A percentile compares a stretch with the other conserved stretches of the same genome.
phyloP scores from a whole-genome alignment of 1,139 yeast species.

The Candida anutae region DNA sequence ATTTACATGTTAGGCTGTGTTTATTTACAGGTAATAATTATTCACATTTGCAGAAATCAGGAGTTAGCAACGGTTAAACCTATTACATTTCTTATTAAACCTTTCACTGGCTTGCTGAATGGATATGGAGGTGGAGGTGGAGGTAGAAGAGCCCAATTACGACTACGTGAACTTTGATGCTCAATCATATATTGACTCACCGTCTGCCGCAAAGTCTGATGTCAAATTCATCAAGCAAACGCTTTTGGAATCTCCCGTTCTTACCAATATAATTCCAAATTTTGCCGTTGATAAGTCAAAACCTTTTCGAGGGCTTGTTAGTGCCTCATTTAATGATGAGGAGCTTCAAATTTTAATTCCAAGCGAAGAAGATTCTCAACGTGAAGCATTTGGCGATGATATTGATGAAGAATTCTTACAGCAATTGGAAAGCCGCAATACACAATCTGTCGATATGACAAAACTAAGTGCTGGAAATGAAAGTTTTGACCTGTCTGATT shows the following conservation, averaged over 20 bases:
- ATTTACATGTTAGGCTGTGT: too few species aligned
- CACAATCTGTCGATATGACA: constrained; percentile 2
- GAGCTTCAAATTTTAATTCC: constrained; percentile 29
- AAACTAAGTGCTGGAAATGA: not conserved
- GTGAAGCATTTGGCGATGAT: constrained; percentile 31
- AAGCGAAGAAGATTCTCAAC: constrained; percentile 34
- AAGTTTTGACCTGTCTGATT: not conserved
- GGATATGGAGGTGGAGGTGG: constrained; percentile 1
- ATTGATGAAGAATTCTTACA: constrained; percentile 13
- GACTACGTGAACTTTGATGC: constrained; percentile 7
- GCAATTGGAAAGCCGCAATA: constrained; percentile 3
- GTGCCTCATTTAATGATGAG: constrained; percentile 31
- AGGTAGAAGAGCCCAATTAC: too few species aligned
- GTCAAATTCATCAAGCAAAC: constrained; percentile 22
- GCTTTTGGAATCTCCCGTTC: constrained; percentile 28
- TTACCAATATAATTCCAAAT: constrained; percentile 23
- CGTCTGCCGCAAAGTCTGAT: too few species aligned
- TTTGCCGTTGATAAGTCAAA: constrained; percentile 27
- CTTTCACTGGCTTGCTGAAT: too few species aligned
- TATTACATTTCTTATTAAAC: too few species aligned
- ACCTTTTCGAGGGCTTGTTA: constrained; percentile 25
- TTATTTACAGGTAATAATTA: too few species aligned
- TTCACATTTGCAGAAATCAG: too few species aligned
- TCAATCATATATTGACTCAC: constrained; percentile 4
- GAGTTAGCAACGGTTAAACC: too few species aligned